Evolutionary conservation across 306 rosid genomes (phyloP).

Genomic region (Purshia tridentata): DNA sequence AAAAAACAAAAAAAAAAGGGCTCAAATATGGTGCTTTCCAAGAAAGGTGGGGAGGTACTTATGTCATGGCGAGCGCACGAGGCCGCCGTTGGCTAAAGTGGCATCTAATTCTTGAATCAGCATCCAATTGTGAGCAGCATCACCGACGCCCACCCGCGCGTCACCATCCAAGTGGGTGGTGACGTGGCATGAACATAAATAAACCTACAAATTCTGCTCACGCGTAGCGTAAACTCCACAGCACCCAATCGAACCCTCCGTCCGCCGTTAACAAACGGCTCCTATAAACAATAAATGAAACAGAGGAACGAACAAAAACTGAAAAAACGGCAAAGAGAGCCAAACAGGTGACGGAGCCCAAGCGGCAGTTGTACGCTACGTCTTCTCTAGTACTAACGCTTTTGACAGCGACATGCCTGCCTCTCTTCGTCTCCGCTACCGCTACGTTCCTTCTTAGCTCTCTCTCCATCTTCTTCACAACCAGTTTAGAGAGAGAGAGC

Average conservation of each 20-base stretch:
- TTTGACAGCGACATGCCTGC: constrained; percentile 44
- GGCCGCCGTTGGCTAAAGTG: neutral
- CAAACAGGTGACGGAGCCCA: constrained; percentile 43
- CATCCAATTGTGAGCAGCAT: neutral
- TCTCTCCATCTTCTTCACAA: neutral
- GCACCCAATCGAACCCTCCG: constrained; percentile 18
- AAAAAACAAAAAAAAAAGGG: too few relatives aligned
- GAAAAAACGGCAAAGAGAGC: constrained; percentile 11
- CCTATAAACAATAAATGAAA: neutral
- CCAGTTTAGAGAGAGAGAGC: too few relatives aligned
- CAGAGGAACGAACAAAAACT: neutral
- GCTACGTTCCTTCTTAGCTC: constrained; percentile 9
- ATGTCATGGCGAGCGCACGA: neutral
- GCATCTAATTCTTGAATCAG: constrained; percentile 20
- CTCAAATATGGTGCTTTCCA: too few relatives aligned
- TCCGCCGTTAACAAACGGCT: constrained; percentile 39
- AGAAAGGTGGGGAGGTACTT: too few relatives aligned
- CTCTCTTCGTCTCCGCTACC: constrained; percentile 9
- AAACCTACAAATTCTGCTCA: neutral
- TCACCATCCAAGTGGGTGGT: constrained; percentile 24
- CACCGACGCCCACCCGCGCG: constrained; percentile 41
- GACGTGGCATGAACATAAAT: constrained; percentile 12
- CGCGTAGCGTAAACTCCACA: constrained; percentile 21
- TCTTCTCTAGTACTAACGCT: constrained; percentile 36
- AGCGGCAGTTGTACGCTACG: constrained; percentile 74